Conservation (phyloP, 164 flowering plant genomes). For the Berberis vulgaris region DNA sequence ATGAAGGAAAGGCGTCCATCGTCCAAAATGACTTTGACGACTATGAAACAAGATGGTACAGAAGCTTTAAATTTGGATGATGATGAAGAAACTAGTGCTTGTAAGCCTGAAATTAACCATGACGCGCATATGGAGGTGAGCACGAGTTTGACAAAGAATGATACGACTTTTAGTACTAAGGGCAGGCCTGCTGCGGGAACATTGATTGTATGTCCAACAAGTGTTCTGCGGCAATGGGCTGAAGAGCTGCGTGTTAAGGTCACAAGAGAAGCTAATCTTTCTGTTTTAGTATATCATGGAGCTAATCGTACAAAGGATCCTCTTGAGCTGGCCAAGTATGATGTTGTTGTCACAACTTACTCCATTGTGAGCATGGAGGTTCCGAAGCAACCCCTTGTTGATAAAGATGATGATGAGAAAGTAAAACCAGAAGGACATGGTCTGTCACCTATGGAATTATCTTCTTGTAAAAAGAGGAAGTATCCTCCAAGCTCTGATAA, state of each 20-base stretch:
- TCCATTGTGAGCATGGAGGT: constrained; percentile 94
- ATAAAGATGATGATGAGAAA: constrained; percentile 55
- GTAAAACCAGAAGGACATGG: constrained; percentile 16
- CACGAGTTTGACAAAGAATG: constrained; percentile 6
- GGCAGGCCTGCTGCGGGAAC: constrained; percentile 93
- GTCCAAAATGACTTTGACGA: constrained; percentile 15
- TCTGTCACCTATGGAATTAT: constrained; percentile 13
- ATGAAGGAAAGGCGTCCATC: constrained; percentile 75
- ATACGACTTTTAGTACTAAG: constrained; percentile 20
- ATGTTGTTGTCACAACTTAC: constrained; percentile 93
- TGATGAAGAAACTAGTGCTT: constrained; percentile 35
- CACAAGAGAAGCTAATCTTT: constrained; percentile 55
- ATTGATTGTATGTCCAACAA: constrained; percentile 88
- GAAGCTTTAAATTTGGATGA: constrained; percentile 70
- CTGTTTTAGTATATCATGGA: constrained; percentile 80
- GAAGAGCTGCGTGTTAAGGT: constrained; percentile 81
- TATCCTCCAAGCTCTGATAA: constrained; percentile 35
- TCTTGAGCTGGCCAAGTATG: constrained; percentile 69
- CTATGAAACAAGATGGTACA: constrained; percentile 18
- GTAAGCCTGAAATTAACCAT: not conserved
- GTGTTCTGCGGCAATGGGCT: constrained; percentile 93
- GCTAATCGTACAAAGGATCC: constrained; percentile 81
- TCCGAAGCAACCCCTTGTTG: constrained; percentile 68
- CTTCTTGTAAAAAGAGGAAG: constrained; percentile 52
- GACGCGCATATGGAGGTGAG: not conserved